Evolutionary conservation across 257 asterid genomes (phyloP).

Genomic region (Coffea canephora): DNA sequence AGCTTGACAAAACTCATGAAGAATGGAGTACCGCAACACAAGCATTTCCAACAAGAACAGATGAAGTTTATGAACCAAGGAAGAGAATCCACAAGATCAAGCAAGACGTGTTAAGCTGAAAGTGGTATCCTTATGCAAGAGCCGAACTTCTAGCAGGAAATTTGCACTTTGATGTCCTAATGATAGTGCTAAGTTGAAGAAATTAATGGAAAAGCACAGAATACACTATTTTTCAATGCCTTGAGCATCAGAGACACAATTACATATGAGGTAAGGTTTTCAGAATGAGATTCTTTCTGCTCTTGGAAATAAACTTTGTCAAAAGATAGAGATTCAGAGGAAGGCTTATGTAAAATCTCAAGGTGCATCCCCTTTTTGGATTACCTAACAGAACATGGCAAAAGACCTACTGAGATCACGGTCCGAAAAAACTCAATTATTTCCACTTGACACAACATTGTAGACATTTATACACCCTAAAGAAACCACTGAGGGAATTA

Average conservation of each 20-base stretch:
- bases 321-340: neutral
- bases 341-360: too few species aligned
- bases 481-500: too few species aligned
- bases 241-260: neutral
- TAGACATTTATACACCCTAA: too few species aligned
- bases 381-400: too few species aligned
- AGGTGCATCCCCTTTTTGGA: neutral
- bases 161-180: neutral
- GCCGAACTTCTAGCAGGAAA: neutral
- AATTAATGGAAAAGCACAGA: neutral
- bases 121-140: too few species aligned
- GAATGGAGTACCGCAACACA: neutral
- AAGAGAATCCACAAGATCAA: neutral
- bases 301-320: neutral
- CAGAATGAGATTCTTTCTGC: neutral
- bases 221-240: neutral
- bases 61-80: neutral
- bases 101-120: neutral
- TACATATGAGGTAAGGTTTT: too few species aligned
- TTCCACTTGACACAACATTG: too few species aligned
- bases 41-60: neutral
- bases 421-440: too few species aligned
- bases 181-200: neutral
- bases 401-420: too few species aligned
- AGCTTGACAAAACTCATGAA: neutral